Conservation (phyloP, 371 early-diverging fungal species). For the Mucor indicus region DNA sequence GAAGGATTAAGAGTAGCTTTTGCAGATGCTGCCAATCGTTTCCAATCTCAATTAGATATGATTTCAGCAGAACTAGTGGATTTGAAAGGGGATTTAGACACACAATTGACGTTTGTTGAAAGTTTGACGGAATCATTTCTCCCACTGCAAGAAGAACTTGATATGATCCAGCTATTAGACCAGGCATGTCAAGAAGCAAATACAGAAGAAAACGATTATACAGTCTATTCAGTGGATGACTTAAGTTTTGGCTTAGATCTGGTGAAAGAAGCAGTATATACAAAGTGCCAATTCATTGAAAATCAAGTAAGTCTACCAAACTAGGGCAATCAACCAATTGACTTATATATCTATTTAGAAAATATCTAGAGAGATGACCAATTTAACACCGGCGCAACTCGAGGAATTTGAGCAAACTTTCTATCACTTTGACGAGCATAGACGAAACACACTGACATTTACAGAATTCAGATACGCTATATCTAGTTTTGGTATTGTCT, state of each 20-base stretch:
- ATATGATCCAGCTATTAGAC: constrained; percentile 62
- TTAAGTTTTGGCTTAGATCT: constrained; percentile 82
- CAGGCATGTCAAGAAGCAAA: constrained; percentile 76
- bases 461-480: constrained; percentile 86
- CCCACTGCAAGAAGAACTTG: constrained; percentile 53
- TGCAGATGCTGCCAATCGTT: constrained; percentile 77
- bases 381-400: constrained; percentile 88
- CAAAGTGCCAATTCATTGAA: constrained; percentile 88
- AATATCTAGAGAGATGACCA: constrained; percentile 85
- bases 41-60: constrained; percentile 62
- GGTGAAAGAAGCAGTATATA: constrained; percentile 73
- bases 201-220: constrained; percentile 92
- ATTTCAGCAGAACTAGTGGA: constrained; percentile 64
- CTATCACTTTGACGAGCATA: constrained; percentile 85
- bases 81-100: constrained; percentile 72
- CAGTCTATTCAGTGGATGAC: constrained; percentile 87
- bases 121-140: constrained; percentile 28
- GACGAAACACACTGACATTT: constrained; percentile 68
- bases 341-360: constrained; percentile 56
- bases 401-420: constrained; percentile 92
- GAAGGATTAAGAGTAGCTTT: constrained; percentile 69
- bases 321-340: not conserved
- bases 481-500: constrained; percentile 80
- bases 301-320: constrained; percentile 71
- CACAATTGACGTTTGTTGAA: constrained; percentile 71